phyloP scores from a whole-genome alignment of 2,329 filamentous ascomycete genomes.

The Colletotrichum plurivorum region DNA sequence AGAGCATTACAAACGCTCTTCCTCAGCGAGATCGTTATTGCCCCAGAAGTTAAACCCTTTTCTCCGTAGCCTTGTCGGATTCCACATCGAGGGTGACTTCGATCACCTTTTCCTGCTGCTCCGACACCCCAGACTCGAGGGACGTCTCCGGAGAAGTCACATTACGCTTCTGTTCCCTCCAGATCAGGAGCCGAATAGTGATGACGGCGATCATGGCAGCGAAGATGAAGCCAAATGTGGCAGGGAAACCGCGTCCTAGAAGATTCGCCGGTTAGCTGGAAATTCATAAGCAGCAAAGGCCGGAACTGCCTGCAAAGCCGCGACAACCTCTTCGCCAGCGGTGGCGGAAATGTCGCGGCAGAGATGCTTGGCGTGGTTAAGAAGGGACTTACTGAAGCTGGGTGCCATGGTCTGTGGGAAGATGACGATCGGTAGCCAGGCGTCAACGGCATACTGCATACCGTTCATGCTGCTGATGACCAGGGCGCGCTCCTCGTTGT shows the following conservation, averaged over 20 bases:
- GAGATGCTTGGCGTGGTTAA: neutral
- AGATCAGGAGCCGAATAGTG: conserved; percentile 14
- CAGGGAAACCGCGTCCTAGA: conserved; percentile 36
- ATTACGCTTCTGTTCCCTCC: conserved; percentile 30
- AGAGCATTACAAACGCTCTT: too few relatives aligned
- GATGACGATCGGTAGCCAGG: conserved; percentile 32
- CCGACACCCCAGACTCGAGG: conserved; percentile 1
- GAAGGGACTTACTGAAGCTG: conserved; percentile 18
- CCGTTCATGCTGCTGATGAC: conserved; percentile 50
- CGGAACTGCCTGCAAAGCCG: too few relatives aligned
- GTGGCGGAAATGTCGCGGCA: neutral
- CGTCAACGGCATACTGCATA: conserved; percentile 31
- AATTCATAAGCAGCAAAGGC: too few relatives aligned
- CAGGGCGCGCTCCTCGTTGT: conserved; percentile 49
- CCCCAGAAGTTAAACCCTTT: neutral
- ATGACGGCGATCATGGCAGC: conserved; percentile 22
- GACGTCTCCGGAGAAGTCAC: conserved; percentile 5
- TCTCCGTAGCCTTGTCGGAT: neutral
- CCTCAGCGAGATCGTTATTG: neutral
- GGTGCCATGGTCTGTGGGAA: conserved; percentile 26
- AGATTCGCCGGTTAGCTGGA: neutral
- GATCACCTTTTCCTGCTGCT: neutral
- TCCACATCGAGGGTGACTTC: neutral
- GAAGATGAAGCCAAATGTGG: conserved; percentile 38
- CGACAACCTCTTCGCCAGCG: too few relatives aligned